Conservation (phyloP, 169 alveolate genomes). For the Blepharisma undulans region DNA sequence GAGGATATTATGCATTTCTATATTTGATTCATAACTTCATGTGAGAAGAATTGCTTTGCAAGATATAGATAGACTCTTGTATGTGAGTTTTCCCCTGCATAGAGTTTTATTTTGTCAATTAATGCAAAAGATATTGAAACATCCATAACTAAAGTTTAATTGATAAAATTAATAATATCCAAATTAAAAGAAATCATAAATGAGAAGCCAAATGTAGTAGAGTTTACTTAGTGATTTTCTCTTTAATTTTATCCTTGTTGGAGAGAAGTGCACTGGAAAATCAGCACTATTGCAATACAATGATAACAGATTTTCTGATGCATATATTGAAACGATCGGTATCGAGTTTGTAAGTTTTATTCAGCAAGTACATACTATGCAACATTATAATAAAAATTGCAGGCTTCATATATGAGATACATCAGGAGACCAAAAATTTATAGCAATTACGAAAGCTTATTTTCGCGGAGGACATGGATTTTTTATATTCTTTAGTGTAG, state of each 20-base stretch:
- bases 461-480: conserved; percentile 72
- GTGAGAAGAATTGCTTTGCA: no score
- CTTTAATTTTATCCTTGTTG: conserved; percentile 22
- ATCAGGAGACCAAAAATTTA: conserved; percentile 71
- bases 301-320: conserved; percentile 90
- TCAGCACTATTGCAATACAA: conserved; percentile 47
- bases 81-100: no score
- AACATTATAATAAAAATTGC: background rate
- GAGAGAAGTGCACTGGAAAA: conserved; percentile 42
- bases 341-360: conserved; percentile 73
- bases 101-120: no score
- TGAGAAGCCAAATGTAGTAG: background rate
- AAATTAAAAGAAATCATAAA: no score
- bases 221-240: conserved; percentile 4
- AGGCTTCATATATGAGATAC: conserved; percentile 72
- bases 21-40: no score
- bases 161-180: no score
- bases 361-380: background rate
- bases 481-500: conserved; percentile 74
- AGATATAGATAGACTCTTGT: no score
- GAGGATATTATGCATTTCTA: no score
- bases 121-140: no score
- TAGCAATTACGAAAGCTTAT: conserved; percentile 57
- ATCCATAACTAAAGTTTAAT: no score
- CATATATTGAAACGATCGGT: conserved; percentile 90